Conservation (phyloP, 129 eudicot genomes). For the Rutidosis leptorrhynchoides region DNA sequence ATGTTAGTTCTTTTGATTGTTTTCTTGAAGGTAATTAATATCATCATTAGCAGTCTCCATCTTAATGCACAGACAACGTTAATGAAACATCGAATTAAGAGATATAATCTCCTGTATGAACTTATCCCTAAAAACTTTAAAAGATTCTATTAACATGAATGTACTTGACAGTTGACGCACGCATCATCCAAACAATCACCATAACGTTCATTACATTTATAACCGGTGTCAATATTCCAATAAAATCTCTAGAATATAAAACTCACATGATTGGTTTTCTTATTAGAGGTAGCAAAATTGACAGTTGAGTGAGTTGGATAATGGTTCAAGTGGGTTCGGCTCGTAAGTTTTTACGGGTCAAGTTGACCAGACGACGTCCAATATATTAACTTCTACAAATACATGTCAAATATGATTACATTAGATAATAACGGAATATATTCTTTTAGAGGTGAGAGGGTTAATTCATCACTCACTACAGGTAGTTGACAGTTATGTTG, state of each 20-base stretch:
- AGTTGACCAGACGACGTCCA: not conserved
- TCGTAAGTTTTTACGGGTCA: not conserved
- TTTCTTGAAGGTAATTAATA: no score
- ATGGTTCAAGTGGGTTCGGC: not conserved
- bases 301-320: not conserved
- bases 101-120: no score
- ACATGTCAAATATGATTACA: not conserved
- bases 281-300: no score
- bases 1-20: no score
- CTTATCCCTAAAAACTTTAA: not conserved
- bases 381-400: not conserved
- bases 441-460: not conserved
- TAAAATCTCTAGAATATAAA: no score
- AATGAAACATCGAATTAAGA: no score
- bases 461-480: not conserved
- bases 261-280: not conserved
- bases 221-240: no score
- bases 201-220: not conserved
- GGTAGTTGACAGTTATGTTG: not conserved
- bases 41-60: no score
- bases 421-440: no score
- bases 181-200: not conserved
- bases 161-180: no score
- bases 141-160: no score
- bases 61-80: no score